Percentiles rank a stretch among this genome's conserved stretches.
phyloP scores from a whole-genome alignment of 805 yeast genomes.

The Nakazawaea ambrosiae region DNA sequence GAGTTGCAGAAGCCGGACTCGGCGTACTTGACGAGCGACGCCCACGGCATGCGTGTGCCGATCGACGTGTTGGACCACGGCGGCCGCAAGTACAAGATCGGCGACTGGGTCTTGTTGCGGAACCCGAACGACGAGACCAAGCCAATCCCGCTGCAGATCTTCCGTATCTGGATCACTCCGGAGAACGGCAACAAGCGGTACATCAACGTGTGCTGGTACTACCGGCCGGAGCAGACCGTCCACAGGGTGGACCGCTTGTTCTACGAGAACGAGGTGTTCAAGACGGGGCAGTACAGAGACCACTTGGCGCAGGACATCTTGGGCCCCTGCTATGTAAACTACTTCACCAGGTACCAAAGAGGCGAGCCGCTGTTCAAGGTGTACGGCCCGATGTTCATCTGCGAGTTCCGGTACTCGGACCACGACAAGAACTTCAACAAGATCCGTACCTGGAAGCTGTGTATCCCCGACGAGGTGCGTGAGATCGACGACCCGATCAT shows the following conservation, averaged over 20 bases:
- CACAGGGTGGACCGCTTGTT: slow-evolving; percentile 87
- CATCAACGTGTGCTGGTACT: slow-evolving; percentile 96
- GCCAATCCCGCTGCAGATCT: slow-evolving; percentile 92
- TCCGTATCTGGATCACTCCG: slow-evolving; percentile 81
- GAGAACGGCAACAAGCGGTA: slow-evolving; percentile 73
- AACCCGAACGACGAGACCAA: slow-evolving; percentile 84
- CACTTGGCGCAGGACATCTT: slow-evolving; percentile 83
- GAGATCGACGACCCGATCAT: slow-evolving; percentile 75
- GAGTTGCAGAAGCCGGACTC: slow-evolving; percentile 81
- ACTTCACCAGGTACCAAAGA: slow-evolving; percentile 88
- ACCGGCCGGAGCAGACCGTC: slow-evolving; percentile 96
- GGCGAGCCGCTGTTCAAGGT: slow-evolving; percentile 83
- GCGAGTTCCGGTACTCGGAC: slow-evolving; percentile 93
- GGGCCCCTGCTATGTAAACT: slow-evolving; percentile 92
- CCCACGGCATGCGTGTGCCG: slow-evolving; percentile 58
- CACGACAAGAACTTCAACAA: slow-evolving; percentile 85
- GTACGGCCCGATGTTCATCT: slow-evolving; percentile 83
- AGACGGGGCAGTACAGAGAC: slow-evolving; percentile 94
- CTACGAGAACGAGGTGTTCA: slow-evolving; percentile 91
- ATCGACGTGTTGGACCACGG: slow-evolving; percentile 66
- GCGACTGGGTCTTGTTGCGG: slow-evolving; percentile 88
- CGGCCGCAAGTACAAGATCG: slow-evolving; percentile 73
- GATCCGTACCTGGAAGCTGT: slow-evolving; percentile 97
- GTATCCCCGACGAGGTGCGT: slow-evolving; percentile 94
- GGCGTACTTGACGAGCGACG: slow-evolving; percentile 54